Evolutionary conservation across 495 filamentous ascomycete species (phyloP).

Genomic region (Daldinia loculata): DNA sequence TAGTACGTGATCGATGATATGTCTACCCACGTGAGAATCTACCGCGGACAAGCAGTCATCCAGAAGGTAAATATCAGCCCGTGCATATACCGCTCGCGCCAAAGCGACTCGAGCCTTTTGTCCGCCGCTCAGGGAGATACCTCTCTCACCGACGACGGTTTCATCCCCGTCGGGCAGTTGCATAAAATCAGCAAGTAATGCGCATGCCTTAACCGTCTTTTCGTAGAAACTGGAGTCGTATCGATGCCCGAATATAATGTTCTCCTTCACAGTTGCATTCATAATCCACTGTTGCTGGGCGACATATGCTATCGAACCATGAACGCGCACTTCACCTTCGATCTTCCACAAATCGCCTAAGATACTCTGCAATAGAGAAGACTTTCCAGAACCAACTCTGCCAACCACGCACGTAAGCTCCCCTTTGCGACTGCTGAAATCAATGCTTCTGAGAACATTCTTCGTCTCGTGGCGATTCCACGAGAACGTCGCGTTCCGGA

Average conservation of each 20-base stretch:
- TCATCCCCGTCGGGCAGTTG: slow-evolving; percentile 95
- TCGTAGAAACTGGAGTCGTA: slow-evolving; percentile 97
- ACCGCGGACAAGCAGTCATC: slow-evolving; percentile 96
- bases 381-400: slow-evolving; percentile 94
- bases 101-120: slow-evolving; percentile 97
- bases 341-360: slow-evolving; percentile 92
- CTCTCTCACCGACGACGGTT: slow-evolving; percentile 95
- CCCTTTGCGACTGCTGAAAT: slow-evolving; percentile 86
- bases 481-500: slow-evolving; percentile 88
- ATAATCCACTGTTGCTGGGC: slow-evolving; percentile 95
- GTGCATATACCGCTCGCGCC: slow-evolving; percentile 93
- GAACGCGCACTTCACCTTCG: slow-evolving; percentile 82
- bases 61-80: slow-evolving; percentile 95
- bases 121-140: slow-evolving; percentile 95
- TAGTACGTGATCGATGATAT: slow-evolving; percentile 92
- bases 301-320: slow-evolving; percentile 87
- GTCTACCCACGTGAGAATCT: slow-evolving; percentile 95
- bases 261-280: slow-evolving; percentile 96
- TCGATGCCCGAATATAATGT: slow-evolving; percentile 95
- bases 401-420: slow-evolving; percentile 94
- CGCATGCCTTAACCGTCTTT: slow-evolving; percentile 91
- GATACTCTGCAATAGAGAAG: slow-evolving; percentile 85
- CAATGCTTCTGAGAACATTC: slow-evolving; percentile 70
- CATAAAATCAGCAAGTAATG: slow-evolving; percentile 88
- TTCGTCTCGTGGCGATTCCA: slow-evolving; percentile 83